phyloP scores from a whole-genome alignment of 192 early-diverging fungal genomes.

The Rhizophagus prolifer region DNA sequence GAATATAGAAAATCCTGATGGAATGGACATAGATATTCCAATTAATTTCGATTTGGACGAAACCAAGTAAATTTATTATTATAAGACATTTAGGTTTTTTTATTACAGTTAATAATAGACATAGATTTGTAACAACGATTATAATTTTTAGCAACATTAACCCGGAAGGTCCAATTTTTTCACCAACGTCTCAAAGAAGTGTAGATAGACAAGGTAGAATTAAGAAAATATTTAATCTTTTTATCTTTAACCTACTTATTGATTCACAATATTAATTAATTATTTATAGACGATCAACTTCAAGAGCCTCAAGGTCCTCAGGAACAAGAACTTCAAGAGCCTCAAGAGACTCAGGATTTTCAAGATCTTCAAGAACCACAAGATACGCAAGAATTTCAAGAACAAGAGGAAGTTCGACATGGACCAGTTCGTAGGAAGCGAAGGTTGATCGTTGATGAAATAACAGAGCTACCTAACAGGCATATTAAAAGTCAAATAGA shows the following conservation, averaged over 20 bases:
- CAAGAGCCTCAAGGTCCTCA: background rate
- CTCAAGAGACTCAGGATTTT: background rate
- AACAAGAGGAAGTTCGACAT: slow-evolving; percentile 17
- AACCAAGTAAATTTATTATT: background rate
- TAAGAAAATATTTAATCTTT: background rate
- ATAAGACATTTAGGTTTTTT: background rate
- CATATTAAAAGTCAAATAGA: slow-evolving; percentile 50
- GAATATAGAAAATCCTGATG: background rate
- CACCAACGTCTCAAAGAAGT: background rate
- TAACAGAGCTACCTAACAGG: slow-evolving; percentile 65
- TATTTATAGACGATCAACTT: background rate
- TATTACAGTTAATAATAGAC: background rate
- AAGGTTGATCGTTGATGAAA: slow-evolving; percentile 62
- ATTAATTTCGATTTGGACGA: background rate
- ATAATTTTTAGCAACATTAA: background rate
- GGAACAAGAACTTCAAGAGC: slow-evolving; percentile 24
- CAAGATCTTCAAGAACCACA: slow-evolving; percentile 18
- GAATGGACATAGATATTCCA: background rate
- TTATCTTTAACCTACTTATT: background rate
- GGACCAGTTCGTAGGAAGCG: slow-evolving; percentile 46
- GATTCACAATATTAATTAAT: background rate
- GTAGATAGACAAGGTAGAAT: background rate
- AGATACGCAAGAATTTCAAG: slow-evolving; percentile 7
- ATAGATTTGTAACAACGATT: background rate
- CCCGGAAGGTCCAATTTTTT: background rate